Percentiles rank a stretch among this genome's conserved stretches.
These are phyloP conservation scores for Ceratocystis huliohia DNA, from an alignment of 2,329 filamentous ascomycete species.

Conservation along the genomic window DNA sequence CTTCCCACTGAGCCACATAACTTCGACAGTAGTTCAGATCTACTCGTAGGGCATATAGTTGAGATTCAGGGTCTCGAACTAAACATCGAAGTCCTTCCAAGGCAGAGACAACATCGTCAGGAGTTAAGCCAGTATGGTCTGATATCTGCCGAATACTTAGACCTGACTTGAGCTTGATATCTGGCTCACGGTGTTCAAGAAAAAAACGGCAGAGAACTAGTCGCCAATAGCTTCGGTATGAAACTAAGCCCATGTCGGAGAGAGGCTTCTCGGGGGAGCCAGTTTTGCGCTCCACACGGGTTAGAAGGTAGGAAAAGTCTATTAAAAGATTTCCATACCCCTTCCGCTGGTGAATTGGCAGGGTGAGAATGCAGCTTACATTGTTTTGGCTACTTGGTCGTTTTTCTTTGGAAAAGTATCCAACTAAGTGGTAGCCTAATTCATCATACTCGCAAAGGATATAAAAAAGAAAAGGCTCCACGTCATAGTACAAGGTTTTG, in stretches of 20 bases:
- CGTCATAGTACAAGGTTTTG: slow-evolving; percentile 96
- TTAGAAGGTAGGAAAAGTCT: slow-evolving; percentile 95
- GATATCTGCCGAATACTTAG: slow-evolving; percentile 59
- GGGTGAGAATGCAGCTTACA: slow-evolving; percentile 88
- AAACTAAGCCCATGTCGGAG: slow-evolving; percentile 94
- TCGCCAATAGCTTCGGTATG: slow-evolving; percentile 96
- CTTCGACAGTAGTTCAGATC: slow-evolving; percentile 75
- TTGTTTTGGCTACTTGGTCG: slow-evolving; percentile 89
- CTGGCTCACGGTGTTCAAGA: slow-evolving; percentile 34
- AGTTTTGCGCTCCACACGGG: slow-evolving; percentile 81
- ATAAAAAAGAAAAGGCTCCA: slow-evolving; percentile 94
- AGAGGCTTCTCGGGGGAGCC: slow-evolving; percentile 94
- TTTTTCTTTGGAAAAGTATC: slow-evolving; percentile 99
- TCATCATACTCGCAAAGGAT: slow-evolving; percentile 92
- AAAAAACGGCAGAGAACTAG: slow-evolving; percentile 77
- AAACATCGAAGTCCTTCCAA: slow-evolving; percentile 81
- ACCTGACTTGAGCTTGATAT: slow-evolving; percentile 27
- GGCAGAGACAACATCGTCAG: slow-evolving; percentile 90
- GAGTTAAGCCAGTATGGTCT: slow-evolving; percentile 83
- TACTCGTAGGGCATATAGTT: slow-evolving; percentile 76
- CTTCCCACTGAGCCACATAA: slow-evolving; percentile 80
- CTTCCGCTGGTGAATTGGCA: slow-evolving; percentile 93
- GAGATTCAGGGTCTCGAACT: slow-evolving; percentile 78
- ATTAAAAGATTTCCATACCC: slow-evolving; percentile 95
- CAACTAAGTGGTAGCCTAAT: slow-evolving; percentile 86